Evolutionary conservation across 2,329 filamentous ascomycete species (phyloP), one percentile per base, ranked within the genome.

Genomic region (Fusarium brevicatenulatum): DNA sequence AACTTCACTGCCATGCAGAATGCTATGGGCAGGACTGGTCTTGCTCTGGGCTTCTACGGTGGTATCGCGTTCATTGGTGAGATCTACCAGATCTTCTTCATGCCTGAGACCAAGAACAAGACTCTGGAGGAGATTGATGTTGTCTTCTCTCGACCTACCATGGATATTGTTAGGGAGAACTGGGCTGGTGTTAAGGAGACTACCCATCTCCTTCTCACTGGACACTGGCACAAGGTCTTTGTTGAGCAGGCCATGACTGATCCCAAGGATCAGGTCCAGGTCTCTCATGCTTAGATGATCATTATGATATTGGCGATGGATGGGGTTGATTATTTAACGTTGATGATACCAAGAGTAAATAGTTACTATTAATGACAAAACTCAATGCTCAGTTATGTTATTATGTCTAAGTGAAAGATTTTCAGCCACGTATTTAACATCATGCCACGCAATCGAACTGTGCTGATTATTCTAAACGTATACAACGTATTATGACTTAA

Each of bases 51-150:
- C 6, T 93, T 94, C 81, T 94, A 93, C 79, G 91, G 92, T 9
- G 92, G 92, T 21, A 93, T 93, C 60, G 91, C 91, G 0, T 86
- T 92, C 1, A 15, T 93, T 0, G 92, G 91, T 18, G 92, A 91
- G 87, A 83, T 92, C 74, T 93, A 93, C 80, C 91, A 93, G 82
- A 84, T 93, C 52, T 79, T 93, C 55, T 93, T 93, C 82, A 93
- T 93, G 92, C 91, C 91, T 0, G 91, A 93, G 84, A 93, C 91
- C 6, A 93, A 93, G 84, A 89, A 91, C 79, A 87, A 87, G 81
- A 86, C 82, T 7, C 86, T 93, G 0, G 92, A 93, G 81, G 91
- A 93, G 81, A 93, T 93, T 66, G 91, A 93, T 68, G 82, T 89
- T 42, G 83, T 93, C 25, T 93, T 93, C 78, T 85, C 87, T 55